A percentile compares a stretch with the other conserved stretches of the same genome.
Conservation (phyloP, 2,329 filamentous ascomycete species). For the Ceratocystis huliohia region DNA sequence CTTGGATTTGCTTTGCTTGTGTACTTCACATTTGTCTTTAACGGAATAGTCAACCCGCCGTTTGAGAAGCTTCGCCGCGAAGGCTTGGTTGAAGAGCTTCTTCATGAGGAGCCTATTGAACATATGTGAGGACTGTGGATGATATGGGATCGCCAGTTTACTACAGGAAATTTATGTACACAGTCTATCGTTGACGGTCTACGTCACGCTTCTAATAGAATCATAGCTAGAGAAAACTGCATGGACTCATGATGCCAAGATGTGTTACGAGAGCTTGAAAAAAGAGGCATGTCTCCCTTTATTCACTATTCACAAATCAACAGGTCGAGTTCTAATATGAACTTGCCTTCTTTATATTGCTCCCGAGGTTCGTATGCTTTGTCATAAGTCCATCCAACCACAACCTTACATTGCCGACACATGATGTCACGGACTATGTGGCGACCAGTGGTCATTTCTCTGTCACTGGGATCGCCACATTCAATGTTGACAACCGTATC, state of each 20-base stretch:
- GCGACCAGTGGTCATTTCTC: slow-evolving; percentile 93
- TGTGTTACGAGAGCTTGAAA: not conserved
- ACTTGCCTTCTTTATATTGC: slow-evolving; percentile 99
- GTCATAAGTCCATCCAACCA: slow-evolving; percentile 98
- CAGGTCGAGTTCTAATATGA: slow-evolving; percentile 84
- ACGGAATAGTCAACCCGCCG: slow-evolving; percentile 79
- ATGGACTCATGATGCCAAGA: not conserved
- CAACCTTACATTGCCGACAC: slow-evolving; percentile 82
- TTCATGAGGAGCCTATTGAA: slow-evolving; percentile 77
- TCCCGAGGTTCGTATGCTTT: slow-evolving; percentile 84
- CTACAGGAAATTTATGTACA: not conserved
- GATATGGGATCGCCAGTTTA: too few relatives aligned
- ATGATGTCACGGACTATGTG: slow-evolving; percentile 89
- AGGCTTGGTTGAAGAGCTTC: slow-evolving; percentile 47
- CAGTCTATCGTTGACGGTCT: too few relatives aligned
- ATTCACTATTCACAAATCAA: slow-evolving; percentile 71
- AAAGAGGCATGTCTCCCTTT: slow-evolving; percentile 22
- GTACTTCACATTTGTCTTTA: slow-evolving; percentile 94
- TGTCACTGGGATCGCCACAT: slow-evolving; percentile 71
- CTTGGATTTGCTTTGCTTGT: slow-evolving; percentile 77
- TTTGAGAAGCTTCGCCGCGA: slow-evolving; percentile 51
- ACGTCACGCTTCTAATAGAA: too few relatives aligned
- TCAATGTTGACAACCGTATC: slow-evolving; percentile 85
- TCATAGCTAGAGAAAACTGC: not conserved
- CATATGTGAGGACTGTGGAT: slow-evolving; percentile 33